Percentiles rank a stretch among this genome's conserved stretches.
These are phyloP conservation scores for Hypoxylon sp. DNA, from an alignment of 2,329 filamentous ascomycete genomes.

Conservation along the genomic window DNA sequence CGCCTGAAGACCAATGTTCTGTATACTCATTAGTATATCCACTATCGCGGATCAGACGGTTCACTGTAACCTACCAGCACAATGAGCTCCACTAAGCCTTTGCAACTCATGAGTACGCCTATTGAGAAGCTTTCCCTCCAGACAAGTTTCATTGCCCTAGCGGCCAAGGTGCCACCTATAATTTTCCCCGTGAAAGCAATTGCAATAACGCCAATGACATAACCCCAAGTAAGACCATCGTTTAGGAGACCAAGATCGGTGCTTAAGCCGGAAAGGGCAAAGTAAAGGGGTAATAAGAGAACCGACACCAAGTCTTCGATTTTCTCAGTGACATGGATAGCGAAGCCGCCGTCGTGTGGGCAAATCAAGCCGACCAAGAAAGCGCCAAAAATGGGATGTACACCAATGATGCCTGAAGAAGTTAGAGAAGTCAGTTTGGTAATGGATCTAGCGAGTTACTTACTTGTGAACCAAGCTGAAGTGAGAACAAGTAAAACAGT, in stretches of 20 bases:
- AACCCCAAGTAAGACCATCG: conserved; percentile 87
- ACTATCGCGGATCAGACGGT: conserved; percentile 19
- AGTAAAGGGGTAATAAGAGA: conserved; percentile 91
- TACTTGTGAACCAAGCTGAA: conserved; percentile 72
- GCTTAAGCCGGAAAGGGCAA: conserved; percentile 89
- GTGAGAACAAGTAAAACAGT: conserved; percentile 84
- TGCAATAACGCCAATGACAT: conserved; percentile 85
- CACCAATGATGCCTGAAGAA: conserved; percentile 82
- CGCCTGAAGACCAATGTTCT: conserved; percentile 80
- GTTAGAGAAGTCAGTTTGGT: conserved; percentile 48
- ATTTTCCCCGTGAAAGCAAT: conserved; percentile 91
- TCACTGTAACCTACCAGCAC: conserved; percentile 76
- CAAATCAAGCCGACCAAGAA: conserved; percentile 92
- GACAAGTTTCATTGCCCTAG: conserved; percentile 80
- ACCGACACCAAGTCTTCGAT: conserved; percentile 91
- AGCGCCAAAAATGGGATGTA: conserved; percentile 94
- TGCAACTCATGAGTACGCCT: conserved; percentile 94
- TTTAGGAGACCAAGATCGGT: conserved; percentile 90
- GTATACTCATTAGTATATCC: conserved; percentile 24
- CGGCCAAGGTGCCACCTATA: conserved; percentile 83
- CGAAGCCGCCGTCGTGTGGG: conserved; percentile 90
- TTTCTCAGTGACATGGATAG: conserved; percentile 92
- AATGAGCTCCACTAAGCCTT: conserved; percentile 93
- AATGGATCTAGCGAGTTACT: conserved; percentile 22
- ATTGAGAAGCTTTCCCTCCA: conserved; percentile 94